These are phyloP conservation scores for Recurvomyces mirabilis DNA, from an alignment of 495 filamentous ascomycete genomes.

Conservation along the genomic window DNA sequence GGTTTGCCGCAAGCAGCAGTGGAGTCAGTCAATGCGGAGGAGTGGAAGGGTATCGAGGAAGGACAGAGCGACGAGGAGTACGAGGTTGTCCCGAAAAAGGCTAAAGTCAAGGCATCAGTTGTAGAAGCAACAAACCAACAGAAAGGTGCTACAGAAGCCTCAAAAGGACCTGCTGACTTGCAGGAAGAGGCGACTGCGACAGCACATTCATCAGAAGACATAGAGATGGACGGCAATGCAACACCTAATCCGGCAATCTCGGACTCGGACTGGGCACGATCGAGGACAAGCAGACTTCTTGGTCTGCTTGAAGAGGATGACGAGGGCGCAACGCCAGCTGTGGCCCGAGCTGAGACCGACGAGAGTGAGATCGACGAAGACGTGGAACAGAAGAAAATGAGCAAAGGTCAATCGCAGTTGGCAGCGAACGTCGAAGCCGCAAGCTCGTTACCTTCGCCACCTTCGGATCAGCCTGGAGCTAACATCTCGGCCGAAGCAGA, in stretches of 20 bases:
- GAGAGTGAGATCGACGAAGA: too few species aligned
- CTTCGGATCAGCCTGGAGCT: constrained; percentile 21
- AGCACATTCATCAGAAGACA: too few species aligned
- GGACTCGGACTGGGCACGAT: constrained; percentile 88
- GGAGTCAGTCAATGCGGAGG: constrained; percentile 3
- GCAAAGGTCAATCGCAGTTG: not conserved
- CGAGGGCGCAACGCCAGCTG: not conserved
- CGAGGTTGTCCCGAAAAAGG: constrained; percentile 43
- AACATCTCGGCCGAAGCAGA: constrained; percentile 5
- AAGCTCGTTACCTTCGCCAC: constrained; percentile 6
- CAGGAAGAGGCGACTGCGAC: too few species aligned
- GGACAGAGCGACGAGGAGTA: constrained; percentile 56
- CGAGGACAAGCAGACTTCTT: constrained; percentile 78
- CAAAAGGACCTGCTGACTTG: not conserved
- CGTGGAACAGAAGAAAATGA: not conserved
- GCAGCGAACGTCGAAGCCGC: not conserved
- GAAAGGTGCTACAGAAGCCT: too few species aligned
- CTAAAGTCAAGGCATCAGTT: too few species aligned
- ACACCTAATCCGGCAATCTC: constrained; percentile 34
- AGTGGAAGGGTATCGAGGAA: constrained; percentile 26
- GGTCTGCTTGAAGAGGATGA: constrained; percentile 64
- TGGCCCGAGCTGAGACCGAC: not conserved
- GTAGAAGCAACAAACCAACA: too few species aligned
- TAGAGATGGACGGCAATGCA: too few species aligned
- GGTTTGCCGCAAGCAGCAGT: constrained; percentile 25